phyloP scores from a whole-genome alignment of 306 rosid genomes.

The Alnus glutinosa region DNA sequence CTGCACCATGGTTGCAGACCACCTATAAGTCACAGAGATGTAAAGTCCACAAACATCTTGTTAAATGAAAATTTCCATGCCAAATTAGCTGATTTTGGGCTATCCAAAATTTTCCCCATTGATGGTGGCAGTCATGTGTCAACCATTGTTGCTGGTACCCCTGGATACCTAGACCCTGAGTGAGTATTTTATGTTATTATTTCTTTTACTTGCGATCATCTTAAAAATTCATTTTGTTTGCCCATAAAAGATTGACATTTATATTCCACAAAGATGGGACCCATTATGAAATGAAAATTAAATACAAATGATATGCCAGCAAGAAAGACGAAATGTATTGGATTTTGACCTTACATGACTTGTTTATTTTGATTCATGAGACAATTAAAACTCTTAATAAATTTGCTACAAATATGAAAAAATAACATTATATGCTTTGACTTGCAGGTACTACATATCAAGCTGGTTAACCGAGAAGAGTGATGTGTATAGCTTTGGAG shows the following conservation, averaged over 20 bases:
- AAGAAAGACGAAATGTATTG: too few species aligned
- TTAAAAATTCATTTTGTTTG: too few species aligned
- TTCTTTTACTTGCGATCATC: too few species aligned
- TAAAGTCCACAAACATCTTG: constrained; percentile 50
- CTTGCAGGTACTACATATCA: constrained; percentile 1
- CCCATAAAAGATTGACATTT: too few species aligned
- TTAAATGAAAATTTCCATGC: constrained; percentile 39
- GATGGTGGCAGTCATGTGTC: constrained; percentile 33
- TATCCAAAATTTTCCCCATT: constrained; percentile 37
- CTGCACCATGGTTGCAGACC: constrained; percentile 53
- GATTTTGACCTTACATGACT: too few species aligned
- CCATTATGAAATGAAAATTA: too few species aligned
- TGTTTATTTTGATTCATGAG: too few species aligned
- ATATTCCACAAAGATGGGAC: too few species aligned
- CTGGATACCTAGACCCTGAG: constrained; percentile 47
- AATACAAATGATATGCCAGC: too few species aligned
- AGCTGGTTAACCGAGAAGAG: constrained; percentile 15
- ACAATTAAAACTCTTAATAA: not conserved
- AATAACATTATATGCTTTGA: not conserved
- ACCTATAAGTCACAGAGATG: constrained; percentile 49
- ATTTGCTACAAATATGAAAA: not conserved
- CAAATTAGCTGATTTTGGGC: constrained; percentile 52
- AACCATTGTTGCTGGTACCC: constrained; percentile 47
- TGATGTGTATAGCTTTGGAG: constrained; percentile 30
- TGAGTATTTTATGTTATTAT: constrained; percentile 21